phyloP scores from a whole-genome alignment of 106 monocot genomes.

The Dendrobium officinale region DNA sequence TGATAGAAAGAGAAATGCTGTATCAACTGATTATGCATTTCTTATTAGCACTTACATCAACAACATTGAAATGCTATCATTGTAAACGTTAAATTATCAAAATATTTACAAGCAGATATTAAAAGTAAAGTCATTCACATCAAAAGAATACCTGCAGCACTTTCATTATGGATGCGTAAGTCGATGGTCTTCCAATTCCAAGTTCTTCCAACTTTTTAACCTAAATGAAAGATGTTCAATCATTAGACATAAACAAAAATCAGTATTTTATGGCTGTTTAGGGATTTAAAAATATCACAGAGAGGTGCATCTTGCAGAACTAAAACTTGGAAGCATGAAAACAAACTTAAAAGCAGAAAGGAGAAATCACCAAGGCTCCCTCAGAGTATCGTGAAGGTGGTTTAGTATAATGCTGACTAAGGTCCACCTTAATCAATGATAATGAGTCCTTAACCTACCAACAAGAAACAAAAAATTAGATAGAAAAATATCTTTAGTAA shows the following conservation, averaged over 20 bases:
- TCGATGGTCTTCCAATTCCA: constrained; percentile 98
- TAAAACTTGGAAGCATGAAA: neutral
- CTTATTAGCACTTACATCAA: neutral
- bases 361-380: constrained; percentile 62
- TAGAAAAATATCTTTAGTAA: neutral
- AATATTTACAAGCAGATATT: neutral
- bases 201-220: constrained; percentile 97
- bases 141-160: constrained; percentile 65
- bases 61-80: neutral
- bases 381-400: constrained; percentile 81
- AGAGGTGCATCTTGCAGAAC: neutral
- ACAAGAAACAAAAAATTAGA: neutral
- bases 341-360: neutral
- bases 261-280: neutral
- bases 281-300: neutral
- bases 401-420: constrained; percentile 70
- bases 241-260: neutral
- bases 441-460: constrained; percentile 60
- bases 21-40: neutral
- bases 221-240: constrained; percentile 17
- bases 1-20: neutral
- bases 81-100: neutral
- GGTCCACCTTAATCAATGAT: constrained; percentile 40
- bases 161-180: constrained; percentile 90
- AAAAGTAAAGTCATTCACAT: neutral